Evolutionary conservation across 2,329 filamentous ascomycete species (phyloP), one percentile per base, ranked within the genome.

Genomic region (Xylariaceae sp.): DNA sequence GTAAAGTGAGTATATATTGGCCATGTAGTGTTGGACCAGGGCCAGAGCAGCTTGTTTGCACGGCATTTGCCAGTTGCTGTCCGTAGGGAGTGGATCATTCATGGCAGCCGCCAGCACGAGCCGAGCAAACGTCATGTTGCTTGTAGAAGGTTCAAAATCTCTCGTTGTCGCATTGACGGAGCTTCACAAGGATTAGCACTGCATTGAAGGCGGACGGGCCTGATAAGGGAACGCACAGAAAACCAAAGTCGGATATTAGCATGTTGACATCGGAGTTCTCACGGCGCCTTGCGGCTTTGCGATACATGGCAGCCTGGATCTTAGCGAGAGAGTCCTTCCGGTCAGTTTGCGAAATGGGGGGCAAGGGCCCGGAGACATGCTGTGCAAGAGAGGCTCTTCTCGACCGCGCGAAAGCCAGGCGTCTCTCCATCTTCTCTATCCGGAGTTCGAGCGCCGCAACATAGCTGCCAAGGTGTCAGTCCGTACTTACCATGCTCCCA

Each of bases 81-180:
- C 81, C 51, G 83, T 80, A 3, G 89, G 89, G 18, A 95, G 75
- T 6, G 83, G 78, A 68, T 92, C 87, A 66, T 90, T 90, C 8
- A 84, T 84, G 44, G 90, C 87, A 4, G 93, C 89, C n/a, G 90
- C 90, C 34, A 96, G 77, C 23, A 97, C 88, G 17, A 97, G 81
- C 42, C 90, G 87, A 30, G 92, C 90, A 79, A 97, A 97, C 0
- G 92, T 96, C 83, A 96, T 95, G 68, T 90, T 91, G 61, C 86
- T 88, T 35, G 89, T 87, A 59, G 92, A 91, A 7, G 91, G 88
- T 72, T 96, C 91, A 70, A 97, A 97, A 73, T 97, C 94, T 70
- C 92, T 84, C 1, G 92, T 93, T 0, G 92, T 97, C 34, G 94
- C 92, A 77, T 96, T 96, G 70, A 99, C 90, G 4, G 93, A 91